Conservation (phyloP, 176 grass and related monocot genomes). For the Hyparrhenia diplandra region DNA sequence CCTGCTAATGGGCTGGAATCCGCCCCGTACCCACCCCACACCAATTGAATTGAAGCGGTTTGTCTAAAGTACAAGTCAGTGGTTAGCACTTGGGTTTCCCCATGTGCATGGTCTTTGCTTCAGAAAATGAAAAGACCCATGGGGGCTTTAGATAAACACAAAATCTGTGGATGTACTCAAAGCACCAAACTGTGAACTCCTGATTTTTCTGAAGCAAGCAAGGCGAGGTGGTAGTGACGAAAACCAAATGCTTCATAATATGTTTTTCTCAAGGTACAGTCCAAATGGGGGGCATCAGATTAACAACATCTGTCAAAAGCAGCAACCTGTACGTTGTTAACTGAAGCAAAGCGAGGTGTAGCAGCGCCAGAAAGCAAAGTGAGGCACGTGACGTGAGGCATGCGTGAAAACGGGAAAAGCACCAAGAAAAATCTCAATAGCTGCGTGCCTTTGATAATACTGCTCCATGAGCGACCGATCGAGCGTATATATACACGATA, state of each 20-base stretch:
- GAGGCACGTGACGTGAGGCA: constrained; percentile 12
- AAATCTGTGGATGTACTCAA: constrained; percentile 5
- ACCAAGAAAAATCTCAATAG: neutral
- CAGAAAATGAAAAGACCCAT: constrained; percentile 16
- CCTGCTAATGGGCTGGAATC: too few relatives aligned
- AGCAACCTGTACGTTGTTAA: neutral
- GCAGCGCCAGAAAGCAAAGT: neutral
- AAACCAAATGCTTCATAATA: constrained; percentile 18
- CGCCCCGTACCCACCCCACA: too few relatives aligned
- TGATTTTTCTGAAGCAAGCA: constrained; percentile 15
- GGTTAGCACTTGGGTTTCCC: neutral
- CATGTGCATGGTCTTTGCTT: constrained; percentile 34
- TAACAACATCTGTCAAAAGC: constrained; percentile 28
- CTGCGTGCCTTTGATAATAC: neutral
- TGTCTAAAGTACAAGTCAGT: neutral
- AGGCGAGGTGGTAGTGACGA: neutral
- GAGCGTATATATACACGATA: neutral
- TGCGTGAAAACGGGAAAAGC: constrained; percentile 21
- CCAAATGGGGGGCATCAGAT: neutral
- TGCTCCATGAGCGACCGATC: neutral
- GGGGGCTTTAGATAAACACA: neutral
- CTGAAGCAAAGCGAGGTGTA: constrained; percentile 1
- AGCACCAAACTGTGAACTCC: neutral
- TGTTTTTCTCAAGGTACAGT: neutral
- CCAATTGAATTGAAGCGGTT: too few relatives aligned